Base-by-base conservation (phyloP, 371 early-diverging fungal genomes). In the Mucor velutinosus region DNA sequence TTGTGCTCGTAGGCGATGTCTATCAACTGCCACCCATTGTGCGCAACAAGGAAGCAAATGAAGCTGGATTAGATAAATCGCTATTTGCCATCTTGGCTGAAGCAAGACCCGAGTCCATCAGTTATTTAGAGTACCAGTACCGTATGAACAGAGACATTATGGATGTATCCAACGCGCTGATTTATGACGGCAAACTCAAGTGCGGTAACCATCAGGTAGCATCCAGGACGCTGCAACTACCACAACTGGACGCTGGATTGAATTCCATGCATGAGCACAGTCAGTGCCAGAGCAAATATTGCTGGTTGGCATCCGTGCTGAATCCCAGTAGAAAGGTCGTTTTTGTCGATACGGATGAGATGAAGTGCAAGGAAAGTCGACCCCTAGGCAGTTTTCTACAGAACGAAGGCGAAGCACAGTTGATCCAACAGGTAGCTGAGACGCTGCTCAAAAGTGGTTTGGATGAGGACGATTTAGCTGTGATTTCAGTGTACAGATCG, bases 1-100 rank as follows among this genome's bases (percentile, higher is more conserved):
- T 99, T 89, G 90, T 99, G 17, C 82, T 99, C 8, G 99, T 99
- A 12, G 99, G 99, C 15, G 99, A 99, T 77, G 95, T 96, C 70
- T 92, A 99, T 70, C 99, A 99, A 76, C 88, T 99, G 4, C 95
- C 97, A n/a, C 99, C 99, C 7, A 77, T 99, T 62, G 93, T 95
- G 78, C 80, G 84, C 23, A 84, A 86, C 51, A 57, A 69, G 17
- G 81, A 84, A 29, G 91, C 92, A 0, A 71, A 57, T 7, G 72
- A 82, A 41, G 71, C 71, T 19, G 90, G 89, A 6, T 65, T 86
- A 23, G 78, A 73, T 33, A 71, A 81, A 27, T 94, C 94, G 7
- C 77, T 98, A 55, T 98, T 98, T 75, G 85, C 90, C 58, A 76
- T 82, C 2, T 81, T 98, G 2, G 90, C 92, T 2, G 92, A 95